A percentile compares a stretch with the other conserved stretches of the same genome.
These are phyloP conservation scores for Cladophialophora yegresii DNA, from an alignment of 2,329 filamentous ascomycete species.

Conservation along the genomic window DNA sequence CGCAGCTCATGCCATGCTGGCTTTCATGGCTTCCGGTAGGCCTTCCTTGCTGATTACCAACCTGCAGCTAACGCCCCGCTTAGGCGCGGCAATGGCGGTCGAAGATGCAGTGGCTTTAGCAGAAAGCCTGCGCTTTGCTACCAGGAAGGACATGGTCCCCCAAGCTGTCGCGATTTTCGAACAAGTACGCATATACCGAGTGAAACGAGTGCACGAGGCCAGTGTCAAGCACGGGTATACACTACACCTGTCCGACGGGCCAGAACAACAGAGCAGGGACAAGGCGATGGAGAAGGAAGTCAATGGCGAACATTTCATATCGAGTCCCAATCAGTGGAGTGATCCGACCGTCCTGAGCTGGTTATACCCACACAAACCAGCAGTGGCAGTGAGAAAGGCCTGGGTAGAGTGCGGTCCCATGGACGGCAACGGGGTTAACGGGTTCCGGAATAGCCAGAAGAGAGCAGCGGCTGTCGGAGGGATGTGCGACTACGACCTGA, in stretches of 20 bases:
- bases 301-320: conserved; percentile 40
- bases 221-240: conserved; percentile 50
- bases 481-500: not conserved
- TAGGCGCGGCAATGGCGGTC: conserved; percentile 11
- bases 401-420: conserved; percentile 32
- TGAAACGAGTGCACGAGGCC: conserved; percentile 43
- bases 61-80: not conserved
- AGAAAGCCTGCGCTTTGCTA: conserved; percentile 2
- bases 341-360: conserved; percentile 51
- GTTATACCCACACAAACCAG: conserved; percentile 53
- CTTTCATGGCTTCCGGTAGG: conserved; percentile 47
- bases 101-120: conserved; percentile 8
- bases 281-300: conserved; percentile 47
- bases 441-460: not conserved
- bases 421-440: not conserved
- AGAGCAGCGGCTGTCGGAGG: not conserved
- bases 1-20: conserved; percentile 48
- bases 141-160: not conserved
- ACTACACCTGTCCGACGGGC: conserved; percentile 51
- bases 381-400: conserved; percentile 41
- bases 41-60: not conserved
- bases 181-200: conserved; percentile 8
- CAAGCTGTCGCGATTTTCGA: conserved; percentile 2
- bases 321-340: conserved; percentile 53
- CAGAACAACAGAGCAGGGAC: conserved; percentile 46